Evolutionary conservation across 495 filamentous ascomycete genomes (phyloP), one percentile per base, ranked within the genome.

Genomic region (Lentithecium fluviatile): DNA sequence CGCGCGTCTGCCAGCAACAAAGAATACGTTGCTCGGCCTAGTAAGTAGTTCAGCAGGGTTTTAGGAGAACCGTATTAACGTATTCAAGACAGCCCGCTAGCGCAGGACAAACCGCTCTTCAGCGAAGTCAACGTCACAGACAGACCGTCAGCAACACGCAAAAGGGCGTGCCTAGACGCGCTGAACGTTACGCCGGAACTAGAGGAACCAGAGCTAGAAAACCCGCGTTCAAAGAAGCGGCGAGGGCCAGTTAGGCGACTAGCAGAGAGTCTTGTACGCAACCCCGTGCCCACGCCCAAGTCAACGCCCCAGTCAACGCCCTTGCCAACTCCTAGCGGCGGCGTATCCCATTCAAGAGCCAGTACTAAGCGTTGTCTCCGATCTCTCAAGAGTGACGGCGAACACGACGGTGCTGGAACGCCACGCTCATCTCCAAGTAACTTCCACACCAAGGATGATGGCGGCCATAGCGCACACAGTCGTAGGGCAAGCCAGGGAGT

Each of bases 151-250:
- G 17, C 42, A 59, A 59, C 32, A 59, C 21, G 32, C 29, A 59
- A 59, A 47, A 19, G 20, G 20, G 51, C 24, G 24, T 32, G 36
- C 45, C 26, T 23, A 51, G 56, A 59, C 38, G 56, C 51, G 46
- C 45, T 37, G 21, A 46, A 59, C 34, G 21, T 50, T 50, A 40
- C 56, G 29, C 42, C 32, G 42, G 45, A 59, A 51, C 56, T 25
- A n/a, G n/a, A n/a, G n/a, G n/a, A n/a, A n/a, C n/a, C n/a, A 51
- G 56, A 46, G 42, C 56, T 59, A 11, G 32, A 59, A 59, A 46
- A 51, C 56, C 36, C 45, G 37, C 21, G 32, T 59, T 59, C 51
- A 51, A 12, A 2, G 20, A 52, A 52, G 32, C 29, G 20, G 17
- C 11, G 17, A 52, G 37, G 46, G 46, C 46, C 46, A 24, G 23